These are phyloP conservation scores for Favolaschia claudopus DNA, from an alignment of 768 basidiomycete species.

Conservation along the genomic window DNA sequence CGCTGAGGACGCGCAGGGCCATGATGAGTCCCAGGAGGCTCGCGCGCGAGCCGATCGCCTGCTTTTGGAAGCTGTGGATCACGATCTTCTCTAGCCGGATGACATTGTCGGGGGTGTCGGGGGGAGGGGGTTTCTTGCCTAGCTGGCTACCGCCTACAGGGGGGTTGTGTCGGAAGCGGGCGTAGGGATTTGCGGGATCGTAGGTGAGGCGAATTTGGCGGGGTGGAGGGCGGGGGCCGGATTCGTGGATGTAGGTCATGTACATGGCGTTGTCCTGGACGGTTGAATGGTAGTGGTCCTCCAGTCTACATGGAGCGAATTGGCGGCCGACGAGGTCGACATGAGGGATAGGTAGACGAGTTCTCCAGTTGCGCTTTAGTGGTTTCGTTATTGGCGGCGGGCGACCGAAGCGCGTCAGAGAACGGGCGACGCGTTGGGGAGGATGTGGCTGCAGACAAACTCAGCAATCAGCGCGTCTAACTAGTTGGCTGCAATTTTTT, in stretches of 20 bases:
- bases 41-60: slow-evolving; percentile 72
- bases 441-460: no score
- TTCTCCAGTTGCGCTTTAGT: slow-evolving; percentile 54
- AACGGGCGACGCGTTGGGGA: slow-evolving; percentile 30
- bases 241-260: slow-evolving; percentile 88
- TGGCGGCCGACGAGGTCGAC: slow-evolving; percentile 71
- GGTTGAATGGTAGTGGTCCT: slow-evolving; percentile 84
- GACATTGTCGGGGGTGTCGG: slow-evolving; percentile 72
- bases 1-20: slow-evolving; percentile 86
- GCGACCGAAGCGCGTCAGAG: slow-evolving; percentile 59
- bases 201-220: slow-evolving; percentile 71
- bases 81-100: slow-evolving; percentile 83
- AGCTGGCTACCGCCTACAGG: slow-evolving; percentile 76
- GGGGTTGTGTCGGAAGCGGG: slow-evolving; percentile 77
- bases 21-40: slow-evolving; percentile 86
- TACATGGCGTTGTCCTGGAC: slow-evolving; percentile 92
- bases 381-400: slow-evolving; percentile 53
- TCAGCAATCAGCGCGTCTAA: no score
- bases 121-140: slow-evolving; percentile 72
- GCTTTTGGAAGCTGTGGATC: slow-evolving; percentile 87
- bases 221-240: slow-evolving; percentile 56
- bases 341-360: slow-evolving; percentile 78
- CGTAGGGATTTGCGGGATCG: slow-evolving; percentile 84
- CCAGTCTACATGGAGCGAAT: slow-evolving; percentile 74
- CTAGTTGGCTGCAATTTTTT: no score